These are phyloP conservation scores for Wallacemonas sp. DNA, from an alignment of 208 protist genomes.

Conservation along the genomic window DNA sequence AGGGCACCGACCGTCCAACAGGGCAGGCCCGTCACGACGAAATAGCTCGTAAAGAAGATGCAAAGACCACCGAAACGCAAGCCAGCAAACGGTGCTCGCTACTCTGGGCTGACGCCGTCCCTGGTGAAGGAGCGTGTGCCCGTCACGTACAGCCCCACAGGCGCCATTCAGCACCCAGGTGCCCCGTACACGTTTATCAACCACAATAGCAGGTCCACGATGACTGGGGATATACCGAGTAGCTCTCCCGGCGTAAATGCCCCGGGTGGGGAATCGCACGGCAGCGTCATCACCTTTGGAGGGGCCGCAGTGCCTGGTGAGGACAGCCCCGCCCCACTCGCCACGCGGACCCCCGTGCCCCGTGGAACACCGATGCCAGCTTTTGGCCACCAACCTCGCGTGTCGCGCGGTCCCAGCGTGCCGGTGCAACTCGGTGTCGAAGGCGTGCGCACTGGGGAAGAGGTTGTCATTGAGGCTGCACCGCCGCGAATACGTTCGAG, in stretches of 20 bases:
- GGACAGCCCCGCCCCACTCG: neutral
- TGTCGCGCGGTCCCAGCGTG: neutral
- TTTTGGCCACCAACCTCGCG: constrained; percentile 4
- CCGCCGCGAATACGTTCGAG: neutral
- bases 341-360: neutral
- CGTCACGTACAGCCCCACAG: constrained; percentile 1
- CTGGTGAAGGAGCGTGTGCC: constrained; percentile 8
- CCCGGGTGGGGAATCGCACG: neutral
- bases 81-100: neutral
- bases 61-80: constrained; percentile 5
- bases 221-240: neutral
- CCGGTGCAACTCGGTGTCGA: constrained; percentile 34
- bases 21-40: too few relatives aligned
- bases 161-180: neutral
- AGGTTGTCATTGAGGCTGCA: constrained; percentile 26
- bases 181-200: constrained; percentile 17
- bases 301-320: constrained; percentile 1
- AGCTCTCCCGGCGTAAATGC: neutral
- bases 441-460: constrained; percentile 71
- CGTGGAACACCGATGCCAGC: neutral
- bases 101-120: neutral
- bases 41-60: too few relatives aligned
- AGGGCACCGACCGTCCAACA: too few relatives aligned
- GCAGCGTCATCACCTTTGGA: constrained; percentile 34
- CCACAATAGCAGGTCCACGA: constrained; percentile 6